These are phyloP conservation scores for Dalbergia cultrata DNA, from an alignment of 306 rosid genomes.

Conservation along the genomic window DNA sequence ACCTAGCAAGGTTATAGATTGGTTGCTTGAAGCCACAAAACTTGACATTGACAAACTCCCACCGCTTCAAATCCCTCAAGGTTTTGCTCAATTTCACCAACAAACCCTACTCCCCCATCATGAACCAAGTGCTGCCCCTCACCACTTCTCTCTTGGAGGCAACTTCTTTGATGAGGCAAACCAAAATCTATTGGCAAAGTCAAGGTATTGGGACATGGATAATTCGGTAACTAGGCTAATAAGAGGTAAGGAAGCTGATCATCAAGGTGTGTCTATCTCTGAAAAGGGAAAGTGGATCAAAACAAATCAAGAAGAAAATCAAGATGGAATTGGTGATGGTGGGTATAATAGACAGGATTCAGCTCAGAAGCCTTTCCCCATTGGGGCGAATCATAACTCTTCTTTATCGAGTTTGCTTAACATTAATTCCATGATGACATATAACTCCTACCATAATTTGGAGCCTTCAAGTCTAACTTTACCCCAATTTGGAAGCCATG, in stretches of 20 bases:
- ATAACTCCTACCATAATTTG: constrained; percentile 41
- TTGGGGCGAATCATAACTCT: constrained; percentile 26
- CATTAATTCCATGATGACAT: constrained; percentile 48
- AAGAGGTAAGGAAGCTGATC: constrained; percentile 40
- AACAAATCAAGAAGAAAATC: constrained; percentile 39
- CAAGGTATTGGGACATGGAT: constrained; percentile 36
- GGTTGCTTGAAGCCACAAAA: constrained; percentile 78
- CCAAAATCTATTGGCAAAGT: constrained; percentile 23
- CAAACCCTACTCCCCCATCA: constrained; percentile 54
- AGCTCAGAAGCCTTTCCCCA: constrained; percentile 57
- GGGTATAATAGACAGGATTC: constrained; percentile 37
- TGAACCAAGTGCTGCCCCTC: neutral
- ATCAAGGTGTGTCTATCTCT: constrained; percentile 9
- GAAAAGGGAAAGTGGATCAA: constrained; percentile 66
- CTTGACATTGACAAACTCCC: constrained; percentile 86
- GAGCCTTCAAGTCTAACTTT: constrained; percentile 68
- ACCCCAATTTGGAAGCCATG: constrained; percentile 74
- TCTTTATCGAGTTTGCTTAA: constrained; percentile 53
- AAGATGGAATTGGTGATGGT: constrained; percentile 28
- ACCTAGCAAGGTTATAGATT: constrained; percentile 92
- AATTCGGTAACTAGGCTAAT: constrained; percentile 7
- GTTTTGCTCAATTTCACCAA: constrained; percentile 64
- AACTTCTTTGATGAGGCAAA: constrained; percentile 44
- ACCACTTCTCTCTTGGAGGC: constrained; percentile 46
- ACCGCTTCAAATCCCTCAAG: constrained; percentile 76